A percentile compares a stretch with the other conserved stretches of the same genome.
Conservation (phyloP, 2,329 filamentous ascomycete species). For the Xylaria sp. region DNA sequence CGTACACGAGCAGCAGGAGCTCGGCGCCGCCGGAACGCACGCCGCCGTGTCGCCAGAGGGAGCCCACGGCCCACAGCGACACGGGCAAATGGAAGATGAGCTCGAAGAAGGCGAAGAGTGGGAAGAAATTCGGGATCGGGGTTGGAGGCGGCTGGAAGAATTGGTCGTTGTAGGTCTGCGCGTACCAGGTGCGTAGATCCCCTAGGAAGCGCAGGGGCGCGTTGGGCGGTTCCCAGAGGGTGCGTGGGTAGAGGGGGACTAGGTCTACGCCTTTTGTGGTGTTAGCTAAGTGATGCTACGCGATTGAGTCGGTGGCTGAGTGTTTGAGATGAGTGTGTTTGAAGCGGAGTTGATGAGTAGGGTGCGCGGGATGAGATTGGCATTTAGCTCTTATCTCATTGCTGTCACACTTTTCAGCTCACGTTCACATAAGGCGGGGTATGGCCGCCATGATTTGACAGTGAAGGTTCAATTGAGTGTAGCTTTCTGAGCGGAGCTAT, state of each 20-base stretch:
- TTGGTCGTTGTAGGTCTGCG: constrained; percentile 62
- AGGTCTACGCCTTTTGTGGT: constrained; percentile 61
- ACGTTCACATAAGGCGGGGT: not conserved
- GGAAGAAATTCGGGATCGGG: constrained; percentile 40
- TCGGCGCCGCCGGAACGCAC: constrained; percentile 53
- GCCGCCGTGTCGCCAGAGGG: constrained; percentile 48
- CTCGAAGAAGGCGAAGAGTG: constrained; percentile 15
- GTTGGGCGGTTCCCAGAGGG: constrained; percentile 55
- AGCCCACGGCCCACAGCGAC: constrained; percentile 51
- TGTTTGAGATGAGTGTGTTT: not conserved
- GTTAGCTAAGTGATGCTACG: not conserved
- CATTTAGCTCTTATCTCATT: constrained; percentile 17
- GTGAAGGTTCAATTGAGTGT: no score
- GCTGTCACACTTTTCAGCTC: not conserved
- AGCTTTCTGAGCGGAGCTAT: not conserved
- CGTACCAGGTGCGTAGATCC: constrained; percentile 59
- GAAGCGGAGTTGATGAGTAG: not conserved
- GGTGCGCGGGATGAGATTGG: not conserved
- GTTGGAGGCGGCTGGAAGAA: constrained; percentile 57
- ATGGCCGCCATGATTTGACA: no score
- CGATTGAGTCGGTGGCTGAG: not conserved
- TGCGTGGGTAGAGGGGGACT: constrained; percentile 62
- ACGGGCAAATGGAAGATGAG: not conserved
- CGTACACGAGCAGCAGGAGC: constrained; percentile 64
- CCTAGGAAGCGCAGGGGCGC: constrained; percentile 61